A percentile compares a stretch with the other conserved stretches of the same genome.
Evolutionary conservation across 2,329 filamentous ascomycete species (phyloP).

Genomic region (Truncatella angustata): DNA sequence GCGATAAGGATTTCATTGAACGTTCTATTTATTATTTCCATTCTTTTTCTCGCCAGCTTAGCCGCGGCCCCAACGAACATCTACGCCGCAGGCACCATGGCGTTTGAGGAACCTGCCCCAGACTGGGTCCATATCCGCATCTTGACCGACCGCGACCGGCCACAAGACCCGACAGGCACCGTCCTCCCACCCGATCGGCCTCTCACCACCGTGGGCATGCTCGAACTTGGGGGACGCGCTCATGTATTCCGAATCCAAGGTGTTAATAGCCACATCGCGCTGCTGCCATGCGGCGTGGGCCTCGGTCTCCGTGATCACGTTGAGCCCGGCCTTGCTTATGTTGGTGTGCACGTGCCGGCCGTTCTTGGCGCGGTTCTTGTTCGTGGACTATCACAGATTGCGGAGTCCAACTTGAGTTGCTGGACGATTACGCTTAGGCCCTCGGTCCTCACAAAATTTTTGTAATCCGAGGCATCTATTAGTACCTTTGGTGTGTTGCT

Average conservation of each 20-base stretch:
- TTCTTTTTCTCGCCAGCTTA: no score
- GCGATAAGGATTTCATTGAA: no score
- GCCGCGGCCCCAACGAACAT: conserved; percentile 7
- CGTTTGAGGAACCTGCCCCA: conserved; percentile 10
- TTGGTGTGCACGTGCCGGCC: conserved; percentile 37
- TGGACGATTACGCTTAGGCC: background rate
- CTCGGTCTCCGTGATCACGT: conserved; percentile 40
- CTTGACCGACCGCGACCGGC: conserved; percentile 23
- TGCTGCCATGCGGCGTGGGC: conserved; percentile 27
- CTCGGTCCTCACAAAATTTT: background rate
- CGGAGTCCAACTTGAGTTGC: background rate
- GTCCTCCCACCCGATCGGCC: conserved; percentile 36
- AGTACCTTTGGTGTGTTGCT: background rate
- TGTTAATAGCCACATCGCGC: conserved; percentile 33
- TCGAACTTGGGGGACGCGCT: conserved; percentile 32
- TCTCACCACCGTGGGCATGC: conserved; percentile 18
- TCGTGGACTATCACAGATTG: background rate
- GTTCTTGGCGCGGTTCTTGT: conserved; percentile 20
- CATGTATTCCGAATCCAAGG: conserved; percentile 37
- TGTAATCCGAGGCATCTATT: background rate
- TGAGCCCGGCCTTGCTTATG: conserved; percentile 38
- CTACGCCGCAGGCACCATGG: conserved; percentile 4
- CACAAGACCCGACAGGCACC: conserved; percentile 34
- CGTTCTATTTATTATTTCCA: no score
- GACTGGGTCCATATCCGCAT: background rate